phyloP scores from a whole-genome alignment of 768 basidiomycete species.

The Auricularia heimuer region DNA sequence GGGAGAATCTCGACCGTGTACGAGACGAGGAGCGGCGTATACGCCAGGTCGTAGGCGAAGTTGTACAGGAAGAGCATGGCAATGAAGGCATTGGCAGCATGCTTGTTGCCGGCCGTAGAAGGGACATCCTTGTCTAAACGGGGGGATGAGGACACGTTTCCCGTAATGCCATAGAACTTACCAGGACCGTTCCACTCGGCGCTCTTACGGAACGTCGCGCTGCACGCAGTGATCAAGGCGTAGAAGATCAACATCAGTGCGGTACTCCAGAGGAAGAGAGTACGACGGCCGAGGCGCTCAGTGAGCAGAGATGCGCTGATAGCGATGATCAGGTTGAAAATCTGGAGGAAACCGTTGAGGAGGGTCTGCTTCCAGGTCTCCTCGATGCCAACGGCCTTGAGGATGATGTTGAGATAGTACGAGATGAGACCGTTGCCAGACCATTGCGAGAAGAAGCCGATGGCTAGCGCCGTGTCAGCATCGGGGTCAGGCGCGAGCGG shows the following conservation, averaged over 20 bases:
- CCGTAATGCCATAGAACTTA: background rate
- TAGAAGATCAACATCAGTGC: slow-evolving; percentile 55
- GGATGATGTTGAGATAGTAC: slow-evolving; percentile 70
- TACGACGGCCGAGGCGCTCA: slow-evolving; percentile 60
- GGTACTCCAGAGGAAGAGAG: slow-evolving; percentile 38
- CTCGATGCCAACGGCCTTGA: slow-evolving; percentile 30
- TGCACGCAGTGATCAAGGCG: slow-evolving; percentile 30
- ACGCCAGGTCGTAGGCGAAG: slow-evolving; percentile 69
- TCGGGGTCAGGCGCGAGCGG: too few relatives aligned
- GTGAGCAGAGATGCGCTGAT: slow-evolving; percentile 46
- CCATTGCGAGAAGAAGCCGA: slow-evolving; percentile 82
- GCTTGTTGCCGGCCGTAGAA: background rate
- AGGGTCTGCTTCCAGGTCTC: slow-evolving; percentile 41
- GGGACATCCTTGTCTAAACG: background rate
- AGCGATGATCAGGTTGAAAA: slow-evolving; percentile 68
- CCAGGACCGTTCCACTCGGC: background rate
- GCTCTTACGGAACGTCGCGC: slow-evolving; percentile 29
- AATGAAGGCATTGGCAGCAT: slow-evolving; percentile 50
- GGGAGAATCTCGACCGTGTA: slow-evolving; percentile 89
- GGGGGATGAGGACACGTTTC: background rate
- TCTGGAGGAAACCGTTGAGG: slow-evolving; percentile 79
- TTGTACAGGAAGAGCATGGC: slow-evolving; percentile 81
- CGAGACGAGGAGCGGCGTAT: slow-evolving; percentile 76
- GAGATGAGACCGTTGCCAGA: slow-evolving; percentile 76
- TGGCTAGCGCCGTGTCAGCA: slow-evolving; percentile 21